phyloP scores from a whole-genome alignment of 139 green algal genomes.

The Chlamydomonas schloesseri region DNA sequence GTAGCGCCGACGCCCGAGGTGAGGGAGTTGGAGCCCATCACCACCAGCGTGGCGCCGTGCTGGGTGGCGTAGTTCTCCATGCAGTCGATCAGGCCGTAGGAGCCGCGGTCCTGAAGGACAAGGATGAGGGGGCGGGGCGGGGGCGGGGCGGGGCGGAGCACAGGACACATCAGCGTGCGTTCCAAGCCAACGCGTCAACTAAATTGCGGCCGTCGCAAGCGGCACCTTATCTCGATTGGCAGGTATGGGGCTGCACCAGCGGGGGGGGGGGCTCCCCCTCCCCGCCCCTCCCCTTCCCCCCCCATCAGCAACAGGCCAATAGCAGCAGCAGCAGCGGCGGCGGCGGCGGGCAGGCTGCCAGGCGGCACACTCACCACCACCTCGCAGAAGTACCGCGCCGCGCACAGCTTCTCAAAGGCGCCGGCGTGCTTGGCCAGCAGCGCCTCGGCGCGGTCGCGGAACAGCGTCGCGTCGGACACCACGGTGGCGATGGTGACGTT shows the following conservation, averaged over 20 bases:
- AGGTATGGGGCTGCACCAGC: too few species aligned
- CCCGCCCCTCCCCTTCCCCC: neutral
- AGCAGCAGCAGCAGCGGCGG: too few species aligned
- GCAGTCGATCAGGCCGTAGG: slow-evolving; percentile 20
- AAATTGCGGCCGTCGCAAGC: too few species aligned
- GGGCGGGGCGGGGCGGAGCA: too few species aligned
- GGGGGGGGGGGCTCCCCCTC: too few species aligned
- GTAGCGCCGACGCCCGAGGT: neutral
- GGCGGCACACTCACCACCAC: slow-evolving; percentile 19
- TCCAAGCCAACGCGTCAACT: too few species aligned
- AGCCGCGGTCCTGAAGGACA: neutral
- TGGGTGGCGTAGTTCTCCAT: neutral
- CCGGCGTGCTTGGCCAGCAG: slow-evolving; percentile 8
- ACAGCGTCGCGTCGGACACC: slow-evolving; percentile 11
- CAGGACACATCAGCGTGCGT: too few species aligned
- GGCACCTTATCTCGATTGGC: too few species aligned
- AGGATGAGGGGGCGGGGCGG: too few species aligned
- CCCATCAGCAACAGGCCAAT: too few species aligned
- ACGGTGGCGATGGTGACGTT: slow-evolving; percentile 19
- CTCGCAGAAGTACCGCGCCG: neutral
- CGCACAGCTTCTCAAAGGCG: slow-evolving; percentile 10
- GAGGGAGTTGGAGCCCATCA: slow-evolving; percentile 26
- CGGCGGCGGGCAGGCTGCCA: too few species aligned
- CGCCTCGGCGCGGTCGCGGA: slow-evolving; percentile 5
- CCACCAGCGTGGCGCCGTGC: neutral